Evolutionary conservation across 2,329 filamentous ascomycete genomes (phyloP).

Genomic region (Verticillium nubilum): DNA sequence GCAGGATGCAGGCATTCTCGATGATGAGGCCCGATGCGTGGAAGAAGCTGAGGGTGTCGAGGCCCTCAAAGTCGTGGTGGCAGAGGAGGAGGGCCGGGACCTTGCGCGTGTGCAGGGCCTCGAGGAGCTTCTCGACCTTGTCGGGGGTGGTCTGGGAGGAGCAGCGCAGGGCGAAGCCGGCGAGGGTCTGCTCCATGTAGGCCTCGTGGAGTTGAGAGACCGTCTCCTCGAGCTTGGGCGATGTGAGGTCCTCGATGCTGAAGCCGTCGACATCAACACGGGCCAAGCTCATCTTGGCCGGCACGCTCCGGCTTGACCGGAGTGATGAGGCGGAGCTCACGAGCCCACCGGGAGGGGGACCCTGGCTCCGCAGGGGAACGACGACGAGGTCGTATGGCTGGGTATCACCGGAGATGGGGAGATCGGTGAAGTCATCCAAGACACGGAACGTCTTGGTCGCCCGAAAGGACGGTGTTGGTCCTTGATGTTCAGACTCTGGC

Average conservation of each 20-base stretch:
- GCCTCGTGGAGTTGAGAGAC: slow-evolving; percentile 9
- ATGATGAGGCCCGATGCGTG: slow-evolving; percentile 31
- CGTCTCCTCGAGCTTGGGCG: slow-evolving; percentile 1
- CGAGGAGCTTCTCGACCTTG: slow-evolving; percentile 8
- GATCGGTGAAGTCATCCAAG: slow-evolving; percentile 8
- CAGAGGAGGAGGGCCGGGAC: slow-evolving; percentile 15
- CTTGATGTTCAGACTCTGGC: not conserved
- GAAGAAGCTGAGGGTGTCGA: slow-evolving; percentile 20
- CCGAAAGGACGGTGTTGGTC: not conserved
- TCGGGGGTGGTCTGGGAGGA: not conserved
- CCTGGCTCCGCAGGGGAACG: slow-evolving; percentile 8
- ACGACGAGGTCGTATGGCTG: slow-evolving; percentile 11
- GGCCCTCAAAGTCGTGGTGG: slow-evolving; percentile 13
- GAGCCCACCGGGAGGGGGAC: not conserved
- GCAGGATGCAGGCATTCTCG: slow-evolving; percentile 34
- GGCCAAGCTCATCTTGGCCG: slow-evolving; percentile 8
- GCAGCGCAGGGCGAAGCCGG: slow-evolving; percentile 12
- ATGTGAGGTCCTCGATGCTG: slow-evolving; percentile 1
- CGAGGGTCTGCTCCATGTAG: slow-evolving; percentile 9
- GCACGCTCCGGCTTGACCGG: slow-evolving; percentile 3
- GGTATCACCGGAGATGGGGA: not conserved
- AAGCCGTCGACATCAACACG: slow-evolving; percentile 12
- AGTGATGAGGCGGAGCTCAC: not conserved
- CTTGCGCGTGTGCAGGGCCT: not conserved
- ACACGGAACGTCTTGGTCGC: slow-evolving; percentile 10